A percentile compares a stretch with the other conserved stretches of the same genome.
Conservation (phyloP, 192 early-diverging fungal genomes). For the Geranomyces michiganensis region DNA sequence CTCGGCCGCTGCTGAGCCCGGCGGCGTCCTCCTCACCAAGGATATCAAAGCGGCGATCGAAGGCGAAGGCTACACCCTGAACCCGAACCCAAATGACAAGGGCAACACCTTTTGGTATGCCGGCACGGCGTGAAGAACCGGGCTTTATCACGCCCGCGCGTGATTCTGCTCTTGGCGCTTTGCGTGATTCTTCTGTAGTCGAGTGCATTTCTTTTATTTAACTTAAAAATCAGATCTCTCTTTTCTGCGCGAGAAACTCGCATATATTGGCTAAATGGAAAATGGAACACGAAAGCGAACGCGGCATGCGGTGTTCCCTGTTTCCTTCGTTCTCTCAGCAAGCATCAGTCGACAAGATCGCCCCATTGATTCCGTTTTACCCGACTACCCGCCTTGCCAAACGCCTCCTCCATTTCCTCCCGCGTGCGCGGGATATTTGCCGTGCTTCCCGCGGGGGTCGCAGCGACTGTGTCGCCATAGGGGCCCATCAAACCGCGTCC, state of each 20-base stretch:
- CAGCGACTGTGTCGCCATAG: conserved; percentile 31
- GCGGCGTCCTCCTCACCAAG: conserved; percentile 13
- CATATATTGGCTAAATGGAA: too few species aligned
- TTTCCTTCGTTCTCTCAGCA: too few species aligned
- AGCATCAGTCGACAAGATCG: conserved; percentile 25
- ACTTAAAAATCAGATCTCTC: too few species aligned
- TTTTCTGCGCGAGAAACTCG: too few species aligned
- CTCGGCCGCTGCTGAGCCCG: conserved; percentile 25
- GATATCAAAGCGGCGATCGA: not conserved
- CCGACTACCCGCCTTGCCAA: not conserved
- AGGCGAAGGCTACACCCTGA: not conserved
- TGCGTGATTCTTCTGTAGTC: too few species aligned
- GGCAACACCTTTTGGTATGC: not conserved
- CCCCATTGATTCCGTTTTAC: conserved; percentile 31
- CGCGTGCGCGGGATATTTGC: conserved; percentile 31
- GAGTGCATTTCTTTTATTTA: too few species aligned
- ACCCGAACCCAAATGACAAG: not conserved
- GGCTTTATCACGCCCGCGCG: too few species aligned
- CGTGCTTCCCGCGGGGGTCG: conserved; percentile 22
- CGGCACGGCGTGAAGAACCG: not conserved
- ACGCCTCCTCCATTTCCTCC: conserved; percentile 28
- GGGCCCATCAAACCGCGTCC: conserved; percentile 28
- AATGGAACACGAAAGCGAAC: too few species aligned
- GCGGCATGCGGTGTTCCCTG: too few species aligned
- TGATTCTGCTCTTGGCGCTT: too few species aligned